phyloP scores from a whole-genome alignment of 106 monocot genomes.

The Vanilla planifolia region DNA sequence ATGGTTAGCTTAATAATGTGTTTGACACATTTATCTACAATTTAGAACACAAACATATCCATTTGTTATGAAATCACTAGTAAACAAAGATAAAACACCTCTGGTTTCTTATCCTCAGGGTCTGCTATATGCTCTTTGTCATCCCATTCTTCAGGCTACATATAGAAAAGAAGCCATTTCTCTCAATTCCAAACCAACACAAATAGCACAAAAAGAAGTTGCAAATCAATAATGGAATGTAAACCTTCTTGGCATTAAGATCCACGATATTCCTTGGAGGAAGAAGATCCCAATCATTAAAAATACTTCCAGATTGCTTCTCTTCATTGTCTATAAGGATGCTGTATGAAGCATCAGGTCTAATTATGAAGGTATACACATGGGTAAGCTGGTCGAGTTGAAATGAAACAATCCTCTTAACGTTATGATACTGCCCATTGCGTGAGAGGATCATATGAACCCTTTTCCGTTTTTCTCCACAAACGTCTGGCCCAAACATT shows the following conservation, averaged over 20 bases:
- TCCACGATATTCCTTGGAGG: slow-evolving; percentile 66
- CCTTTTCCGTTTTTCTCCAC: slow-evolving; percentile 38
- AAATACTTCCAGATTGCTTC: slow-evolving; percentile 50
- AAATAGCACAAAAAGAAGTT: background rate
- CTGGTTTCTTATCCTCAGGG: slow-evolving; percentile 61
- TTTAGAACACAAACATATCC: background rate
- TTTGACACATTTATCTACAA: too few species aligned
- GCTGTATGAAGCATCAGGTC: slow-evolving; percentile 46
- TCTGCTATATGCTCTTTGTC: slow-evolving; percentile 60
- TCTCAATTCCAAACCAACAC: background rate
- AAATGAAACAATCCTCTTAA: slow-evolving; percentile 49
- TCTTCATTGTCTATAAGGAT: slow-evolving; percentile 50
- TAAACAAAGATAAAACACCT: slow-evolving; percentile 25
- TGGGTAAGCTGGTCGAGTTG: slow-evolving; percentile 52
- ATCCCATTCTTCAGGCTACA: slow-evolving; percentile 78
- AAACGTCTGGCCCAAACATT: slow-evolving; percentile 56
- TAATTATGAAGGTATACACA: slow-evolving; percentile 48
- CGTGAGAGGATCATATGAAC: slow-evolving; percentile 48
- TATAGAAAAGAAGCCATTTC: background rate
- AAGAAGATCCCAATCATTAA: slow-evolving; percentile 41
- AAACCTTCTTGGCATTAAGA: slow-evolving; percentile 68
- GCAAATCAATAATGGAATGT: background rate
- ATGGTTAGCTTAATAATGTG: too few species aligned
- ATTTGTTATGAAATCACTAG: too few species aligned
- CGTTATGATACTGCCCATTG: slow-evolving; percentile 40